Evolutionary conservation across 257 asterid genomes (phyloP), one percentile per base, ranked within the genome.

Genomic region (Eucommia ulmoides): DNA sequence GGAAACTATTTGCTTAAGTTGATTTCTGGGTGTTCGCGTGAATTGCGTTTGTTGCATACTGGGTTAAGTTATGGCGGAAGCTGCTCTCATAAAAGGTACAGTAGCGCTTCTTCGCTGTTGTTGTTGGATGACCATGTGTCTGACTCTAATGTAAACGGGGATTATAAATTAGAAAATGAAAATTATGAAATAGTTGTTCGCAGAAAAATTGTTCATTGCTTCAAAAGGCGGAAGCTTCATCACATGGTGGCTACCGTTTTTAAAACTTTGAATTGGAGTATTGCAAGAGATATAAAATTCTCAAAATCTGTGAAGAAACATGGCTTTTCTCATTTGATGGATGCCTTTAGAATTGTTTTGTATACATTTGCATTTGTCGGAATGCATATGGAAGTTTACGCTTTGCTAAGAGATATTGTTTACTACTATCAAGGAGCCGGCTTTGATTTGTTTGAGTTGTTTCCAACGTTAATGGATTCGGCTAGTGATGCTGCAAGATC

Each of bases 221-320:
- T 44, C 52, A 55, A 59, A 44, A 23, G 64, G 45, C 53, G 41
- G 22, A 41, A 60, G 67, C 55, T 80, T 17, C 53, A 56, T 62
- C 52, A 58, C n/a, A 50, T 55, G 61, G 81, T 75, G 33, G 88
- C 54, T 55, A 70, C 79, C 65, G 77, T 83, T 41, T 24, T 63
- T 26, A 83, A 83, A 61, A 70, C 87, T 35, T 65, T 80, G 53
- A 69, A 74, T 50, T 77, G 77, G 84, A 29, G 45, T 15, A 65
- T 57, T 57, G 77, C 71, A 17, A 72, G 65, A 61, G 49, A 57
- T 22, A 42, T 66, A 41, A 35, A 72, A 16, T 75, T 80, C 45
- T 22, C 64, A 12, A 54, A 33, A 52, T 54, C 84, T 41, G 68
- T 71, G 46, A 19, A 68, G 23, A 64, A 63, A 58, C 71, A 74